A percentile compares a stretch with the other conserved stretches of the same genome.
These are phyloP conservation scores for Seiridium unicorne DNA, from an alignment of 2,329 filamentous ascomycete species.

Conservation along the genomic window DNA sequence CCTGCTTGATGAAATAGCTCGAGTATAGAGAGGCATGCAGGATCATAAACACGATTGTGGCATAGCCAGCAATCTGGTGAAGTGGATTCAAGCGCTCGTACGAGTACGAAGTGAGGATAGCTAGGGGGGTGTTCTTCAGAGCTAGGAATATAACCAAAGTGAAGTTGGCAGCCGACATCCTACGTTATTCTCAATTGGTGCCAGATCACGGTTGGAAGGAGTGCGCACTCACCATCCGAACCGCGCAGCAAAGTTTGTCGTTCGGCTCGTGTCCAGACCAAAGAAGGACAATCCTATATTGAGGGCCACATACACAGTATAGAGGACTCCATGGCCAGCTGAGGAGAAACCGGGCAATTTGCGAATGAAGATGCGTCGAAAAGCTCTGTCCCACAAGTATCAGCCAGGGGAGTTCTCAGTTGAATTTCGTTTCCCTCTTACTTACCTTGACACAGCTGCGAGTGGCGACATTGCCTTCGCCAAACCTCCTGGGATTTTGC, in stretches of 20 bases:
- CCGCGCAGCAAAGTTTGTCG: constrained; percentile 26
- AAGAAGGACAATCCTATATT: constrained; percentile 34
- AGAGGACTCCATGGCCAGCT: constrained; percentile 33
- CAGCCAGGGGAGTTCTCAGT: neutral
- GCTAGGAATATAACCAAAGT: constrained; percentile 44
- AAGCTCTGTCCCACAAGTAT: neutral
- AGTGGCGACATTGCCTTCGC: constrained; percentile 10
- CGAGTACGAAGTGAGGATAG: constrained; percentile 38
- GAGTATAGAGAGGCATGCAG: constrained; percentile 36
- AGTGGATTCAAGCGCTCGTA: constrained; percentile 46
- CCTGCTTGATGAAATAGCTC: constrained; percentile 23
- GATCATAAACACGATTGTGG: constrained; percentile 32
- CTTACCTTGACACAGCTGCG: constrained; percentile 10
- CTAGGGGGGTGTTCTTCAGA: constrained; percentile 47
- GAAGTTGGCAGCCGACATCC: constrained; percentile 45
- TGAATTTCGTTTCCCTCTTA: neutral
- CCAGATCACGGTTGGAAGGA: neutral
- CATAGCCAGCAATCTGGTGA: constrained; percentile 44
- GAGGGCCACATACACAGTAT: constrained; percentile 30
- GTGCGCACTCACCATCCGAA: constrained; percentile 26
- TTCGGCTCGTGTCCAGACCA: constrained; percentile 17
- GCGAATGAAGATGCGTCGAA: constrained; percentile 22
- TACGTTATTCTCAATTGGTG: constrained; percentile 19
- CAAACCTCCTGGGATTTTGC: neutral
- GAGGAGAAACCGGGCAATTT: constrained; percentile 36